These are phyloP conservation scores for Boletus pseudopeckii DNA, from an alignment of 768 basidiomycete genomes.

Conservation along the genomic window DNA sequence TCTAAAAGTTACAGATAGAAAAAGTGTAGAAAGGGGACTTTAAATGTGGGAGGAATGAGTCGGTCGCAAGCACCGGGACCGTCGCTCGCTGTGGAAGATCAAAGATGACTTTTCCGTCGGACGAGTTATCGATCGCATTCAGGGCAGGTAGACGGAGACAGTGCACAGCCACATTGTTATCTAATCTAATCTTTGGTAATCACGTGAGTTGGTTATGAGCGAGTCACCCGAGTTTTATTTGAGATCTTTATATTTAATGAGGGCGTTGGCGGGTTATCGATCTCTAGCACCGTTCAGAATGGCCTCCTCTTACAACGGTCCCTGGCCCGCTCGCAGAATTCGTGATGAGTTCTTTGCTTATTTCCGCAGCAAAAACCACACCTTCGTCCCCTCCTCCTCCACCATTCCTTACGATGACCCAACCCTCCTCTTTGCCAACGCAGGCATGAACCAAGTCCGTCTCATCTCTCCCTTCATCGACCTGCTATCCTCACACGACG, in stretches of 20 bases:
- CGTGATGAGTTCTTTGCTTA: slow-evolving; percentile 89
- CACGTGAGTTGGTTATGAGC: slow-evolving; percentile 13
- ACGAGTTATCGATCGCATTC: slow-evolving; percentile 44
- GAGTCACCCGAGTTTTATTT: slow-evolving; percentile 8
- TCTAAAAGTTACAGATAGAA: slow-evolving; percentile 42
- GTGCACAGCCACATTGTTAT: slow-evolving; percentile 10
- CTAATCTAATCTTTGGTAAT: slow-evolving; percentile 10
- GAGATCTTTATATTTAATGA: slow-evolving; percentile 1
- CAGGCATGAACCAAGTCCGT: slow-evolving; percentile 90
- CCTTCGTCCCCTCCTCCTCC: slow-evolving; percentile 85
- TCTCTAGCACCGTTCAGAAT: slow-evolving; percentile 23
- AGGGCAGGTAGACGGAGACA: slow-evolving; percentile 36
- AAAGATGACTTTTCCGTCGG: slow-evolving; percentile 11
- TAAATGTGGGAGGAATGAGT: background rate
- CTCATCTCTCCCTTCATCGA: background rate
- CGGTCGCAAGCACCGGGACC: slow-evolving; percentile 30
- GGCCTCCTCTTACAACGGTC: slow-evolving; percentile 32
- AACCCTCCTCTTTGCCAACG: slow-evolving; percentile 96
- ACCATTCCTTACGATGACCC: slow-evolving; percentile 98
- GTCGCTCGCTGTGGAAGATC: slow-evolving; percentile 13
- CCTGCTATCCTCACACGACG: slow-evolving; percentile 12
- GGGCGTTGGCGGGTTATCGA: slow-evolving; percentile 19
- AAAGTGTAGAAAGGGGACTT: slow-evolving; percentile 12
- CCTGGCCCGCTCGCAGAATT: slow-evolving; percentile 81
- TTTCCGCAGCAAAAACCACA: slow-evolving; percentile 77